Percentiles rank a stretch among this genome's conserved stretches.
phyloP scores from a whole-genome alignment of 495 filamentous ascomycete genomes.

The Peziza echinospora region DNA sequence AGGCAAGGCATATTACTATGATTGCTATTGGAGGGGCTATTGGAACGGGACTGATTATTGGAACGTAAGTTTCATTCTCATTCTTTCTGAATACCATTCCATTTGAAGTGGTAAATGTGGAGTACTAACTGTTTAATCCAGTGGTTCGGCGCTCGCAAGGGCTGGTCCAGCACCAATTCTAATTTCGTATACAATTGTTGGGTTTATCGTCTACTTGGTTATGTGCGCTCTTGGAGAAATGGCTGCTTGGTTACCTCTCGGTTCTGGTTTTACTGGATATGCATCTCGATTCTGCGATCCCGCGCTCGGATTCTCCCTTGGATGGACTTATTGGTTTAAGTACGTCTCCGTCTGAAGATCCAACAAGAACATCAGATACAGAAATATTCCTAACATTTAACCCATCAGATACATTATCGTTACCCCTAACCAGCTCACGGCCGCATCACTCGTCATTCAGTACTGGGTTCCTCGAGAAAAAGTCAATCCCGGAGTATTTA shows the following conservation, averaged over 20 bases:
- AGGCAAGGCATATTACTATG: constrained; percentile 49
- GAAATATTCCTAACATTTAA: not conserved
- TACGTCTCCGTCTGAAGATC: constrained; percentile 10
- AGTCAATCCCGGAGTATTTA: constrained; percentile 56
- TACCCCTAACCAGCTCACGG: constrained; percentile 59
- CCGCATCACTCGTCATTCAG: constrained; percentile 45
- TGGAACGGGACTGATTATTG: constrained; percentile 46
- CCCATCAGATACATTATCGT: constrained; percentile 45
- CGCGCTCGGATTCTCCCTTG: constrained; percentile 40
- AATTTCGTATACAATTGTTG: constrained; percentile 42
- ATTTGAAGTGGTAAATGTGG: not conserved
- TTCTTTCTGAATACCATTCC: not conserved
- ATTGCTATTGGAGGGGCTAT: constrained; percentile 77
- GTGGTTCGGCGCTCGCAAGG: constrained; percentile 38
- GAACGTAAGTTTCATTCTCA: constrained; percentile 18
- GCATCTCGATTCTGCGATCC: constrained; percentile 40
- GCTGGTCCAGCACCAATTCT: constrained; percentile 52
- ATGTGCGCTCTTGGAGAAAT: constrained; percentile 43
- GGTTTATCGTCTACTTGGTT: constrained; percentile 37
- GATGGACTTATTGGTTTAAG: constrained; percentile 42
- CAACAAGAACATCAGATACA: not conserved
- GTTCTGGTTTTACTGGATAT: constrained; percentile 37
- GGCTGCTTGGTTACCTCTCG: constrained; percentile 35
- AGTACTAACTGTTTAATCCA: constrained; percentile 11
- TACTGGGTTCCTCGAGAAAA: constrained; percentile 40